Percentiles rank a stretch among this genome's conserved stretches.
Conservation (phyloP, 2,329 filamentous ascomycete species). For the Apiospora marii region DNA sequence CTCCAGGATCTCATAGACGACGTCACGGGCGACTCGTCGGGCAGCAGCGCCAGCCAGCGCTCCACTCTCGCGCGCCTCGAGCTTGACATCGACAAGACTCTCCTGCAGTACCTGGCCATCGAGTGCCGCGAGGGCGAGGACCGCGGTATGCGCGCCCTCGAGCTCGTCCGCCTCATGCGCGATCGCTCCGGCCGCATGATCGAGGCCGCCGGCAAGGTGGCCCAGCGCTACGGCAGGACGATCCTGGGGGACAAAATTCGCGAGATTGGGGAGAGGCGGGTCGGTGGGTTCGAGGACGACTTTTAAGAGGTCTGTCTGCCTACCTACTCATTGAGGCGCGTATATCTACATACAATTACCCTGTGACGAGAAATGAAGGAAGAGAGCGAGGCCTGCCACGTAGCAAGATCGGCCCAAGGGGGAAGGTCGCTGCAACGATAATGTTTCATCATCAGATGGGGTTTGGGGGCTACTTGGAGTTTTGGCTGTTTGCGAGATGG, state of each 20-base stretch:
- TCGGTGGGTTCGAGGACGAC: constrained; percentile 62
- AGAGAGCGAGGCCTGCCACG: neutral
- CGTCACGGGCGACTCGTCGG: constrained; percentile 62
- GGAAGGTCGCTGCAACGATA: constrained; percentile 14
- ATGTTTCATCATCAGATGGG: constrained; percentile 10
- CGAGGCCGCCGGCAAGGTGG: constrained; percentile 89
- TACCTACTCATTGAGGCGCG: neutral
- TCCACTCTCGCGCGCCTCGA: constrained; percentile 74
- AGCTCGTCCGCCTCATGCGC: constrained; percentile 85
- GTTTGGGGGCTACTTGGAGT: constrained; percentile 9
- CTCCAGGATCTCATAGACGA: constrained; percentile 77
- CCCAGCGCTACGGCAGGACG: constrained; percentile 80
- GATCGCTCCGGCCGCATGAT: constrained; percentile 89
- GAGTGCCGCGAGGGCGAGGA: constrained; percentile 96
- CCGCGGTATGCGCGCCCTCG: constrained; percentile 90
- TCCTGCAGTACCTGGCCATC: constrained; percentile 86
- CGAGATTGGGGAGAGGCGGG: constrained; percentile 77
- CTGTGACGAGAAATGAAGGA: neutral
- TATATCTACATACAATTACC: neutral
- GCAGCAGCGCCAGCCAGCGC: constrained; percentile 61
- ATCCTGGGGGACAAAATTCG: constrained; percentile 91
- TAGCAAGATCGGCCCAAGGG: neutral
- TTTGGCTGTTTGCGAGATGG: constrained; percentile 5
- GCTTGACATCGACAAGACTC: constrained; percentile 86
- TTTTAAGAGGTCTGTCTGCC: neutral